A percentile compares a stretch with the other conserved stretches of the same genome.
These are phyloP conservation scores for Blattamonas nauphoetae DNA, from an alignment of 78 protist genomes.

Conservation along the genomic window DNA sequence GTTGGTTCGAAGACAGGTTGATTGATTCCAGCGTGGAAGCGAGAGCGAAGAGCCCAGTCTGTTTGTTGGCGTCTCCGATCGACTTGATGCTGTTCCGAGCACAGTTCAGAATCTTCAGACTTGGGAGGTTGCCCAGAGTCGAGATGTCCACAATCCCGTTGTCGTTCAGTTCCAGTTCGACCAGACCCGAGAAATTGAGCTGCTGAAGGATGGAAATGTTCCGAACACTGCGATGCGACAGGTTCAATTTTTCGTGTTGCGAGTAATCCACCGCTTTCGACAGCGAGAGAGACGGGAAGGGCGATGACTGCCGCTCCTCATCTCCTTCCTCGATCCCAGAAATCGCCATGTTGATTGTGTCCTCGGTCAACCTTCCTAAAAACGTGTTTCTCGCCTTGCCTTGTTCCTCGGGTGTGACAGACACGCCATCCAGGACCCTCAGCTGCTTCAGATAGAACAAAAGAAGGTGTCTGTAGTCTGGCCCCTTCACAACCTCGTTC, in stretches of 20 bases:
- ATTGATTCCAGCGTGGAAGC: background rate
- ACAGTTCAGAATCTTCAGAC: background rate
- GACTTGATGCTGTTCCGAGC: background rate
- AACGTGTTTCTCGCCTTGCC: background rate
- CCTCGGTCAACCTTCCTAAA: background rate
- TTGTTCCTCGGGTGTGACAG: background rate
- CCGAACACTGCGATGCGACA: background rate
- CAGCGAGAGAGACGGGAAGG: no score
- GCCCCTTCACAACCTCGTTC: background rate
- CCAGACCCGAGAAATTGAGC: background rate
- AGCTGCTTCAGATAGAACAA: background rate
- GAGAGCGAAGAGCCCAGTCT: background rate
- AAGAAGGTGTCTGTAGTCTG: background rate
- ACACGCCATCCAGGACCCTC: background rate
- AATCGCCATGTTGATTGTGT: background rate
- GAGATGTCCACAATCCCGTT: background rate
- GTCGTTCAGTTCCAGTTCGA: background rate
- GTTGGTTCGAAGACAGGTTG: background rate
- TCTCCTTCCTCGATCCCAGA: background rate
- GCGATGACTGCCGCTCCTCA: background rate
- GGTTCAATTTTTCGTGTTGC: background rate
- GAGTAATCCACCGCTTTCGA: background rate
- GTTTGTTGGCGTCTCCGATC: background rate
- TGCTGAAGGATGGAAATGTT: background rate
- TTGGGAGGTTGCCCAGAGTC: background rate